A percentile compares a stretch with the other conserved stretches of the same genome.
These are phyloP conservation scores for Acanthamoeba healyi DNA, from an alignment of 208 protist genomes.

Conservation along the genomic window DNA sequence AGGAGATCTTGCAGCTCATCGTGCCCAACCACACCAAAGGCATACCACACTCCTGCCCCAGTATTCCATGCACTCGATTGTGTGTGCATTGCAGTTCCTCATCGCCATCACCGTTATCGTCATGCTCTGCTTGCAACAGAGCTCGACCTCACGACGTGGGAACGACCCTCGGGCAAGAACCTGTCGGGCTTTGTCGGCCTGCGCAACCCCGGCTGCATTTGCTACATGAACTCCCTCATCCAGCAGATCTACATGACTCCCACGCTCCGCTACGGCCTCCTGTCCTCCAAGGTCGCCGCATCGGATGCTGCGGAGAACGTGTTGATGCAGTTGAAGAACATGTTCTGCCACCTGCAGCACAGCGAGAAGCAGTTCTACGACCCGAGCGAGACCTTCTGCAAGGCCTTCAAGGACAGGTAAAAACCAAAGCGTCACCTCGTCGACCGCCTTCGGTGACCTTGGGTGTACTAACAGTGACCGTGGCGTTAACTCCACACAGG, in stretches of 20 bases:
- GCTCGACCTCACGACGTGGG: slow-evolving; percentile 13
- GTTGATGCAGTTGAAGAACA: slow-evolving; percentile 61
- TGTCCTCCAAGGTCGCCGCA: neutral
- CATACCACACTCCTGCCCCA: neutral
- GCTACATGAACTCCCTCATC: slow-evolving; percentile 75
- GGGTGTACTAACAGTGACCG: too few relatives aligned
- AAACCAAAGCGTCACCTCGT: neutral
- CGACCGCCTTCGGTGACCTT: too few relatives aligned
- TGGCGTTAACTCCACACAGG: too few relatives aligned
- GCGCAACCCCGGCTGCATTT: slow-evolving; percentile 71
- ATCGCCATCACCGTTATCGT: neutral
- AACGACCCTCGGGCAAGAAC: slow-evolving; percentile 51
- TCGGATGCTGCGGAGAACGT: slow-evolving; percentile 25
- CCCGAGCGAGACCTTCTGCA: slow-evolving; percentile 36
- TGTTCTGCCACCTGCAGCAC: slow-evolving; percentile 68
- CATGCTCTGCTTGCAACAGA: neutral
- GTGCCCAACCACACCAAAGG: slow-evolving; percentile 52
- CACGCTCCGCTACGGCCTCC: slow-evolving; percentile 47
- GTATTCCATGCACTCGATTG: neutral
- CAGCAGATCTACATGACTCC: slow-evolving; percentile 79
- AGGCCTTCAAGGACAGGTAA: slow-evolving; percentile 65
- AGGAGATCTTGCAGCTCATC: slow-evolving; percentile 37
- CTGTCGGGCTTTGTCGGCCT: slow-evolving; percentile 59
- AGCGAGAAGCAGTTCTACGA: slow-evolving; percentile 69
- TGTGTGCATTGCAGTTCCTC: neutral